Conservation (phyloP, 2,329 filamentous ascomycete species). For the Alternaria postmessia region DNA sequence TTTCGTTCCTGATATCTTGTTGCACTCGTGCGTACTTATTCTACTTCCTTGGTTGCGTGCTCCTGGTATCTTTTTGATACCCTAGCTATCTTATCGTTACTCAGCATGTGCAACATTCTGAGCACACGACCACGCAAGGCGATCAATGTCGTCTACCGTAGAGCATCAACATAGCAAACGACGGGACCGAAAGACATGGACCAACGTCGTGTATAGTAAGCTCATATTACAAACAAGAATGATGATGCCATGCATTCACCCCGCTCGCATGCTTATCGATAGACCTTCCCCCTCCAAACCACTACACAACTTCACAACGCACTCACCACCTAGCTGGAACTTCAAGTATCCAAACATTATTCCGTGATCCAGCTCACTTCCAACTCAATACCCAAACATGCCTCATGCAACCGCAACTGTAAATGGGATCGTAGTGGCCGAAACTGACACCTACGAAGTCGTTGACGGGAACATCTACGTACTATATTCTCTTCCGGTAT, state of each 20-base stretch:
- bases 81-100: not conserved
- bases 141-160: not conserved
- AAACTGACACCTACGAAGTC: constrained; percentile 60
- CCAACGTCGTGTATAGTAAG: not conserved
- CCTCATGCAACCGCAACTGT: constrained; percentile 57
- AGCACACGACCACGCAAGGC: not conserved
- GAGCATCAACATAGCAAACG: not conserved
- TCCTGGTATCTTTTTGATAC: not conserved
- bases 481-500: not conserved
- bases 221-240: constrained; percentile 1
- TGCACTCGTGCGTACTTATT: not conserved
- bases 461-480: constrained; percentile 68
- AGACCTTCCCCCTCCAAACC: constrained; percentile 3
- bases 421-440: constrained; percentile 60
- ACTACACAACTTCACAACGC: not conserved
- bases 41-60: not conserved
- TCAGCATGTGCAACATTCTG: no score
- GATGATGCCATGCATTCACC: constrained; percentile 17
- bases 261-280: constrained; percentile 23
- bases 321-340: not conserved
- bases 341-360: not conserved
- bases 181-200: not conserved
- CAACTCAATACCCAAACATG: constrained; percentile 21
- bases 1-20: not conserved
- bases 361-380: not conserved